Evolutionary conservation across 108 stramenopile genomes (phyloP).

Genomic region (Skeletonema tropicum): DNA sequence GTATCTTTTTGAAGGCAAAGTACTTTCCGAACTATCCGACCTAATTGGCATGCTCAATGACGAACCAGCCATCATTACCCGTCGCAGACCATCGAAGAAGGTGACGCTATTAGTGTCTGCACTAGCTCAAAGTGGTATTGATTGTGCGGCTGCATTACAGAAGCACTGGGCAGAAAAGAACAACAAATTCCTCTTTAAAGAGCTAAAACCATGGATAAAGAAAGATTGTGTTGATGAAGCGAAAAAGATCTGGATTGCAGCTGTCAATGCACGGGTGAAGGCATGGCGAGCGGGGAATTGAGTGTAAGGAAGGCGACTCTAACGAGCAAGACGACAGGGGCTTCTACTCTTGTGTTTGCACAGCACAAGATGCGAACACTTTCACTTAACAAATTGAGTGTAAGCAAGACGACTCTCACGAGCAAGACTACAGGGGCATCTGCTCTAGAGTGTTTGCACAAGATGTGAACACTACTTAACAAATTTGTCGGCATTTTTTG

Average conservation of each 20-base stretch:
- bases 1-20: constrained; percentile 83
- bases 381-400: too few species aligned
- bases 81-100: constrained; percentile 66
- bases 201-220: constrained; percentile 68
- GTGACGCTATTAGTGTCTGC: constrained; percentile 64
- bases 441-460: too few species aligned
- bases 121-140: constrained; percentile 68
- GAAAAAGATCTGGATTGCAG: constrained; percentile 69
- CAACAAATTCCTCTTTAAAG: constrained; percentile 76
- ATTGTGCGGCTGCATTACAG: constrained; percentile 66
- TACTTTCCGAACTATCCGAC: constrained; percentile 60
- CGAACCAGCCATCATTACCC: constrained; percentile 71
- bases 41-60: constrained; percentile 67
- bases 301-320: too few species aligned
- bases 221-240: constrained; percentile 49
- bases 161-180: constrained; percentile 83
- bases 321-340: too few species aligned
- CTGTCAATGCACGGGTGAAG: constrained; percentile 59
- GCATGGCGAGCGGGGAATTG: constrained; percentile 30
- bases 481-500: too few species aligned
- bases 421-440: too few species aligned
- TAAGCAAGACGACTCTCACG: too few species aligned
- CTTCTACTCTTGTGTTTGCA: too few species aligned
- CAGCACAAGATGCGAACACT: too few species aligned
- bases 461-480: too few species aligned